A percentile compares a stretch with the other conserved stretches of the same genome.
Evolutionary conservation across 345 rosid species (phyloP).

Genomic region (Salix viminalis): DNA sequence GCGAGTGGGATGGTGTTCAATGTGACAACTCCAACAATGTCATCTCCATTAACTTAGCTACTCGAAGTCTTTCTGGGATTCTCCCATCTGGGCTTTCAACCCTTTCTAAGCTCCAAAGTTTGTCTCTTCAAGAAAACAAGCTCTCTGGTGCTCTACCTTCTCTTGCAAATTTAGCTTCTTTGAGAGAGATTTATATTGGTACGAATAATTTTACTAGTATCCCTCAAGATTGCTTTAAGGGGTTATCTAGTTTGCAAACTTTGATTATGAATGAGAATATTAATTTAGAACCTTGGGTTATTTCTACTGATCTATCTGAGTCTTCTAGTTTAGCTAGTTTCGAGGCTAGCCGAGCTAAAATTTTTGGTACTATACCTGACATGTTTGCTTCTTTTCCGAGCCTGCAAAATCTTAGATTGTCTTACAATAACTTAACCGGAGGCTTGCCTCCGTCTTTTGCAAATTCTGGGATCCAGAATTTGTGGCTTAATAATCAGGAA

Average conservation of each 20-base stretch:
- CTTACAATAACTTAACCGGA: constrained; percentile 75
- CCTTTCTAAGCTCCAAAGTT: constrained; percentile 44
- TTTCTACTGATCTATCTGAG: constrained; percentile 50
- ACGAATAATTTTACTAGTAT: constrained; percentile 50
- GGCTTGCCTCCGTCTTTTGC: constrained; percentile 54
- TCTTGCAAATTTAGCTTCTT: constrained; percentile 42
- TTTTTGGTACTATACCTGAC: constrained; percentile 58
- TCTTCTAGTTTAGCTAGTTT: constrained; percentile 40
- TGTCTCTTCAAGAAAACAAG: constrained; percentile 45
- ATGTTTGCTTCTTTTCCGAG: constrained; percentile 43
- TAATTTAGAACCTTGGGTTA: constrained; percentile 44
- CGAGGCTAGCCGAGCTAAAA: constrained; percentile 35
- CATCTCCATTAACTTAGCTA: constrained; percentile 36
- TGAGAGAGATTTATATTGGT: constrained; percentile 44
- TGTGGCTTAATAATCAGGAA: constrained; percentile 67
- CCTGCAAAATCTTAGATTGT: constrained; percentile 48
- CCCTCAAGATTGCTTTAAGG: constrained; percentile 51
- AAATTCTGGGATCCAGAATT: constrained; percentile 37
- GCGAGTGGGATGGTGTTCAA: constrained; percentile 52
- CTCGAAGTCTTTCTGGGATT: constrained; percentile 37
- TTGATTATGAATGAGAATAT: constrained; percentile 39
- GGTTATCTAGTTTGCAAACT: constrained; percentile 45
- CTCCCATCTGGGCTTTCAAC: constrained; percentile 48
- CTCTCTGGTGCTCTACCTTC: constrained; percentile 62
- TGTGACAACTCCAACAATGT: constrained; percentile 50